Base-by-base conservation (phyloP, 768 basidiomycete genomes). In the Sporobolomyces roseus region DNA sequence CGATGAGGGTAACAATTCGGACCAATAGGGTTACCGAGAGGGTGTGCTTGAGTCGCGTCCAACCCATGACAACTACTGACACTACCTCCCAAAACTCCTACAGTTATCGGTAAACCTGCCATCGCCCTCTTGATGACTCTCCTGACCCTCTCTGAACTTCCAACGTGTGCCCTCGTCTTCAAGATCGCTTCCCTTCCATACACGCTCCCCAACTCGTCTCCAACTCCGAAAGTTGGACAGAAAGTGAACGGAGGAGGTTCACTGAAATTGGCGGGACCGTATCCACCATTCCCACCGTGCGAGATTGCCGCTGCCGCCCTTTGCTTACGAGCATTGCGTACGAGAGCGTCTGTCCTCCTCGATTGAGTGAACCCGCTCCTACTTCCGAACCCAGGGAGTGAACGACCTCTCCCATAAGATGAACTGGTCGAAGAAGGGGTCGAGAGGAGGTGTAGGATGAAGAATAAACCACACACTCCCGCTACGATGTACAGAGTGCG, bases 161-260 rank as follows among this genome's bases (percentile, higher is more conserved):
- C 76, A 12, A 72, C 61, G 65, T 75, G 75, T 7, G 74, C 56
- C 41, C 74, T 53, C 63, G 76, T 75, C 65, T 73, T 73, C 16
- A 89, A 83, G 21, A 97, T 83, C 17, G 84, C 80, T 63, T 87
- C 80, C 4, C 87, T 82, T 19, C 93, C 90, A 76, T 96, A 90
- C 78, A 88, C 88, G 30, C 81, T 79, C 3, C 87, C 90, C 51
- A 97, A 82, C 41, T 83, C 83, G 78, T 98, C 94, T 2, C 85
- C 86, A 3, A 88, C 87, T 2, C 91, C 90, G 76, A 88, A 90
- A 1, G 86, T 83, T 0, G 94, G 94, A 78, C 94, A 99, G 78
- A 98, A 99, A 2, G 83, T 81, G 78, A 99, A 99, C 0, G 94
- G 93, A 63, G 85, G 87, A 7, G 73, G 70, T 49, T 74, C 74